These are phyloP conservation scores for Penicillium arizonense DNA, from an alignment of 495 filamentous ascomycete genomes.

Conservation along the genomic window DNA sequence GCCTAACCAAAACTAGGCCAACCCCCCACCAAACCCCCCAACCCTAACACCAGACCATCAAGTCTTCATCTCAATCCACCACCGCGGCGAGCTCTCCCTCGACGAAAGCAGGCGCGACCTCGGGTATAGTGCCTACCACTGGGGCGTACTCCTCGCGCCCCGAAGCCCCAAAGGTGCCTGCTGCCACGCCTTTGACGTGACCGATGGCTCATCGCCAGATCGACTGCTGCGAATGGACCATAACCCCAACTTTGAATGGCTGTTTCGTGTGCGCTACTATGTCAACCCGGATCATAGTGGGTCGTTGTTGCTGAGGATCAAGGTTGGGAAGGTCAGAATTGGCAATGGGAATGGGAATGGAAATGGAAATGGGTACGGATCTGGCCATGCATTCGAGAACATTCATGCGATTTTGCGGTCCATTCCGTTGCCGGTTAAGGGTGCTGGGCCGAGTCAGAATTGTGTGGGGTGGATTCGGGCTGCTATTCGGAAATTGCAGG, in stretches of 20 bases:
- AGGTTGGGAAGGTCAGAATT: not conserved
- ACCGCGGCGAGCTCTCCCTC: conserved; percentile 17
- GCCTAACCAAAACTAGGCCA: too few species aligned
- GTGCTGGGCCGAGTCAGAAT: not conserved
- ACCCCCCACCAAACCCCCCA: not conserved
- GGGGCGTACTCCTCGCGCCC: conserved; percentile 14
- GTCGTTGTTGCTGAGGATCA: not conserved
- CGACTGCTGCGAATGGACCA: not conserved
- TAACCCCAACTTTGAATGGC: conserved; percentile 4
- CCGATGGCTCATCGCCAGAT: conserved; percentile 1
- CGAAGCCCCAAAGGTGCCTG: not conserved
- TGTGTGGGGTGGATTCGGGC: conserved; percentile 2
- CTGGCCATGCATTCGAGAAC: not conserved
- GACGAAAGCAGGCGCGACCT: conserved; percentile 11
- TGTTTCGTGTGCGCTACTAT: not conserved
- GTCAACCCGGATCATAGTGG: not conserved
- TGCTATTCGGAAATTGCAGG: not conserved
- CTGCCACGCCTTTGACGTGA: conserved; percentile 5
- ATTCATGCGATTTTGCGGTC: not conserved
- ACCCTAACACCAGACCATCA: conserved; percentile 1
- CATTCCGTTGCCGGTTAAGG: not conserved
- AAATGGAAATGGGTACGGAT: too few species aligned
- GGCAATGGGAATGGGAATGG: too few species aligned
- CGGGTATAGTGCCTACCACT: conserved; percentile 17
- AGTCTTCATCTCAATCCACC: conserved; percentile 13